Evolutionary conservation across 352 stramenopile species (phyloP), one percentile per base, ranked within the genome.

Genomic region (Elongisporangium undulatum): DNA sequence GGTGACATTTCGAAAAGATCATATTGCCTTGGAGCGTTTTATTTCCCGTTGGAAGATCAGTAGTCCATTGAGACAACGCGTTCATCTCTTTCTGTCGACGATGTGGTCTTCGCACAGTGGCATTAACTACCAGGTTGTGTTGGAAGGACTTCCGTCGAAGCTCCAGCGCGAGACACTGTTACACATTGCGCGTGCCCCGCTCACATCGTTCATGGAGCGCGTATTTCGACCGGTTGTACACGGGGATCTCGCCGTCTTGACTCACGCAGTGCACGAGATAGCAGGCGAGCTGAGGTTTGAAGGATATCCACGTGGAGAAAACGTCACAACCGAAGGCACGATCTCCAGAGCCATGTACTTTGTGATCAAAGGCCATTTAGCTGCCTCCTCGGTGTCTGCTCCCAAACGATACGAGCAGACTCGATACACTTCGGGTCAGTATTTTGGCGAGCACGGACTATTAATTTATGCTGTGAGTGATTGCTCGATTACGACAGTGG

Each of bases 1-100:
- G 56, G 69, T 90, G 16, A 68, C 75, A 15, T 90, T 87, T 55
- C 78, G 75, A 19, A 89, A 87, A 49, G 67, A 90, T 39, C 71
- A 87, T 24, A 87, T 87, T 41, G 70, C 76, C 1, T 53, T 83
- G 0, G 74, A 89, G 57, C 51, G 72, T 13, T 87, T 71, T 17
- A 60, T 91, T 12, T 67, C 70, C 0, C 69, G 76, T 13, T 82
- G 73, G 69, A 80, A 77, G 24, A 50, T 89, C 7, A 79, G 69
- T 15, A 3, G 29, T 0, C 3, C 38, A n/a, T 64, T 91, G 23
- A 73, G 74, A 2, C 34, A 66, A 8, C 79, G 81, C 3, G 74
- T 85, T 1, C 76, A 78, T 15, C 53, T 62, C 2, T 89, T 82
- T 55, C 60, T 91, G 1, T 70, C 71, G 0, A 83, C 74, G 17